Conservation (phyloP, 352 stramenopile genomes). For the Phytophthora citrophthora region DNA sequence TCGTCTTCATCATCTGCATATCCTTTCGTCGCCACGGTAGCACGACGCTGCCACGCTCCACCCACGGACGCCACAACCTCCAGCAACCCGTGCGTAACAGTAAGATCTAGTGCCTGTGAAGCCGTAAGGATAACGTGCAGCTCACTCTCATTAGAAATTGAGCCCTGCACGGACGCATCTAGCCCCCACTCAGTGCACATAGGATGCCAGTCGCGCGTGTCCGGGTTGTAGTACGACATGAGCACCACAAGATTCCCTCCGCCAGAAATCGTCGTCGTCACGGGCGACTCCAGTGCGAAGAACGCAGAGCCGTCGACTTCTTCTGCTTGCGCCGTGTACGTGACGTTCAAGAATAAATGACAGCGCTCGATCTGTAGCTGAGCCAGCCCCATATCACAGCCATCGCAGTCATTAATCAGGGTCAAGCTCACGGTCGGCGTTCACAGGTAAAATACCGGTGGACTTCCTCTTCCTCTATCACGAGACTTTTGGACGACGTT, state of each 20-base stretch:
- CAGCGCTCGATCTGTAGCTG: conserved; percentile 77
- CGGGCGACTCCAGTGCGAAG: conserved; percentile 22
- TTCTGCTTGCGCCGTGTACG: conserved; percentile 36
- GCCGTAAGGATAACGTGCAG: conserved; percentile 80
- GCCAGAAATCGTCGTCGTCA: conserved; percentile 67
- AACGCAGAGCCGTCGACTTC: conserved; percentile 17
- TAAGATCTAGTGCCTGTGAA: conserved; percentile 75
- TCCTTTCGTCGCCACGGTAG: conserved; percentile 16
- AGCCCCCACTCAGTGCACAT: conserved; percentile 83
- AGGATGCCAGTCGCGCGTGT: conserved; percentile 82
- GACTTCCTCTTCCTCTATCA: conserved; percentile 45
- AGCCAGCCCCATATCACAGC: conserved; percentile 85
- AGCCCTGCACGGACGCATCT: conserved; percentile 69
- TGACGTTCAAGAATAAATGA: conserved; percentile 81
- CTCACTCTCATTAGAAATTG: conserved; percentile 52
- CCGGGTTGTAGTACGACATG: conserved; percentile 84
- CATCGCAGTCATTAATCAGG: conserved; percentile 87
- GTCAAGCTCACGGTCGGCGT: conserved; percentile 65
- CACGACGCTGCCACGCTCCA: conserved; percentile 69
- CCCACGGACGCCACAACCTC: conserved; percentile 80
- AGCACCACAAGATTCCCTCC: conserved; percentile 66
- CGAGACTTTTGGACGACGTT: conserved; percentile 29
- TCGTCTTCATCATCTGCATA: conserved; percentile 20
- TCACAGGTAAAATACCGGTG: conserved; percentile 85
- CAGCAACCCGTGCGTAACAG: conserved; percentile 76